Conservation (phyloP, 192 early-diverging fungal species). For the Paraglomus occultum region DNA sequence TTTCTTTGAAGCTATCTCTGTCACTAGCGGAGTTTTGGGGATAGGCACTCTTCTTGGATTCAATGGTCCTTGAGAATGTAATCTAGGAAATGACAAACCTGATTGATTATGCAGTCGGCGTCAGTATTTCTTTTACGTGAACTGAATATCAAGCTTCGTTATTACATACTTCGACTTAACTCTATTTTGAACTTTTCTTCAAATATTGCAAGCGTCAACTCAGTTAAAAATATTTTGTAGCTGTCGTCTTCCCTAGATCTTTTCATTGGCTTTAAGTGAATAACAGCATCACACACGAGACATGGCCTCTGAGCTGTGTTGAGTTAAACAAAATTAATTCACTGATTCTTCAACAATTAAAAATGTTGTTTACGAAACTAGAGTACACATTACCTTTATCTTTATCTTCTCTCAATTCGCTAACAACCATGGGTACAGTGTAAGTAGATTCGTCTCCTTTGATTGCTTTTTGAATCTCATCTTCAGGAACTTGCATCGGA, state of each 20-base stretch:
- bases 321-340: neutral
- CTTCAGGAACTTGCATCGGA: conserved; percentile 51
- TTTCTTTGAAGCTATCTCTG: neutral
- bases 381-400: conserved; percentile 46
- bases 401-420: conserved; percentile 45
- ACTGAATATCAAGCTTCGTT: neutral
- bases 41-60: conserved; percentile 7
- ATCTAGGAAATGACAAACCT: conserved; percentile 12
- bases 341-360: neutral
- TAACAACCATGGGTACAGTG: conserved; percentile 62
- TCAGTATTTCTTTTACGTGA: neutral
- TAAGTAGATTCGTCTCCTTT: conserved; percentile 57
- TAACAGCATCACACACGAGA: conserved; percentile 67
- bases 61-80: conserved; percentile 2
- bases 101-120: neutral
- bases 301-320: conserved; percentile 42
- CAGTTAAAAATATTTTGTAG: conserved; percentile 66
- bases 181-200: conserved; percentile 60
- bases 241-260: conserved; percentile 58
- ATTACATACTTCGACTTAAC: conserved; percentile 56
- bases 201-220: conserved; percentile 63
- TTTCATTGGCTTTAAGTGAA: conserved; percentile 54
- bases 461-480: conserved; percentile 63
- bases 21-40: conserved; percentile 14
- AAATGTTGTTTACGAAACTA: conserved; percentile 6